phyloP scores from a whole-genome alignment of 139 green algal genomes.

The Pseudopediastrum boryanum region DNA sequence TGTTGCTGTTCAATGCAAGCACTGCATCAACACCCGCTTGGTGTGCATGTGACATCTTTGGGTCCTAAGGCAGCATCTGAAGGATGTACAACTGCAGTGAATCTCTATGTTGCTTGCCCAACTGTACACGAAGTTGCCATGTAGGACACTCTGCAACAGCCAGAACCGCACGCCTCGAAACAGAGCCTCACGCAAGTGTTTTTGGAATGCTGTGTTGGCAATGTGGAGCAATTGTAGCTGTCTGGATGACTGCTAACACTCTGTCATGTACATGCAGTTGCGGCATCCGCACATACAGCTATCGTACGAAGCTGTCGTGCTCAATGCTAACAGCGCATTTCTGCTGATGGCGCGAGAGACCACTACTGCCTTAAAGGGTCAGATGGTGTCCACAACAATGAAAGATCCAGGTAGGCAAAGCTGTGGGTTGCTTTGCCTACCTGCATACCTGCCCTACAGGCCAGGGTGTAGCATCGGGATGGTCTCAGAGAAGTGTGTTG shows the following conservation, averaged over 20 bases:
- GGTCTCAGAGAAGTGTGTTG: no score
- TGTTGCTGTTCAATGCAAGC: no score
- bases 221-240: conserved; percentile 28
- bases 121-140: no score
- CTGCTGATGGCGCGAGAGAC: conserved; percentile 17
- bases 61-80: no score
- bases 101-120: no score
- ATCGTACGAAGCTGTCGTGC: conserved; percentile 17
- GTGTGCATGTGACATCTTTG: no score
- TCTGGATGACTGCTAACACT: conserved; percentile 4
- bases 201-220: no score
- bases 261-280: background rate
- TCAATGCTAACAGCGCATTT: conserved; percentile 22
- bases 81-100: no score
- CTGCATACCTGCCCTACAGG: background rate
- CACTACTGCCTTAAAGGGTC: conserved; percentile 45
- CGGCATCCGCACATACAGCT: conserved; percentile 27
- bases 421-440: background rate
- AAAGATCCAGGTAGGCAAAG: background rate
- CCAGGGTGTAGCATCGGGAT: background rate
- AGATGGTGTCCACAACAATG: conserved; percentile 51
- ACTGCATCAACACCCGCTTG: no score
- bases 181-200: no score
- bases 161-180: no score
- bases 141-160: no score